Percentiles rank a stretch among this genome's conserved stretches.
phyloP scores from a whole-genome alignment of 2,329 filamentous ascomycete species.

The Penicillium thymicola region DNA sequence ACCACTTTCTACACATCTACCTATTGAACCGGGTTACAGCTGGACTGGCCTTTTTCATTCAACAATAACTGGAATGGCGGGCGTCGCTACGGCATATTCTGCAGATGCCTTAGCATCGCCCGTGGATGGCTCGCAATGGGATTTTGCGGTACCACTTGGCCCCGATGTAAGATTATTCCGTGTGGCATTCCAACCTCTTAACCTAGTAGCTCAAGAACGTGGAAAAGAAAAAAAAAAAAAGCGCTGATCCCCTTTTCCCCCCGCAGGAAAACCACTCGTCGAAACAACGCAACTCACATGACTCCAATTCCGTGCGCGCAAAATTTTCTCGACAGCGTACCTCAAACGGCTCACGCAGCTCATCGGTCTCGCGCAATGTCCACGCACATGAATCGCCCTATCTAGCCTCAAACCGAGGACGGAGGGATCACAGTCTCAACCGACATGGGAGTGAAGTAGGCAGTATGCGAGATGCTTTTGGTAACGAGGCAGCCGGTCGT shows the following conservation, averaged over 20 bases:
- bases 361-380: constrained; percentile 34
- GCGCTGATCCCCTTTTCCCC: constrained; percentile 17
- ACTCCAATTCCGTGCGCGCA: constrained; percentile 30
- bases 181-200: background rate
- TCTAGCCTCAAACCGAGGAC: constrained; percentile 29
- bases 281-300: constrained; percentile 38
- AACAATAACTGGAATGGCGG: constrained; percentile 37
- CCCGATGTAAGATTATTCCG: constrained; percentile 34
- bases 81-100: constrained; percentile 39
- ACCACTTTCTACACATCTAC: constrained; percentile 8
- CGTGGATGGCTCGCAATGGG: constrained; percentile 37
- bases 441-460: constrained; percentile 41
- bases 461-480: constrained; percentile 34
- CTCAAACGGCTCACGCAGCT: constrained; percentile 40
- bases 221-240: background rate
- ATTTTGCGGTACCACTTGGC: constrained; percentile 36
- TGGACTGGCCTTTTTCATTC: constrained; percentile 32
- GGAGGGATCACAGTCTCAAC: constrained; percentile 33
- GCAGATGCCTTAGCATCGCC: constrained; percentile 40
- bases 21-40: constrained; percentile 28
- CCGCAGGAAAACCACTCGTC: constrained; percentile 26
- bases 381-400: constrained; percentile 31
- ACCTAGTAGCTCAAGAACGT: background rate
- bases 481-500: constrained; percentile 20
- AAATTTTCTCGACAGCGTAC: constrained; percentile 31